Evolutionary conservation across 208 protist genomes (phyloP).

Genomic region (Crithidia sp.): DNA sequence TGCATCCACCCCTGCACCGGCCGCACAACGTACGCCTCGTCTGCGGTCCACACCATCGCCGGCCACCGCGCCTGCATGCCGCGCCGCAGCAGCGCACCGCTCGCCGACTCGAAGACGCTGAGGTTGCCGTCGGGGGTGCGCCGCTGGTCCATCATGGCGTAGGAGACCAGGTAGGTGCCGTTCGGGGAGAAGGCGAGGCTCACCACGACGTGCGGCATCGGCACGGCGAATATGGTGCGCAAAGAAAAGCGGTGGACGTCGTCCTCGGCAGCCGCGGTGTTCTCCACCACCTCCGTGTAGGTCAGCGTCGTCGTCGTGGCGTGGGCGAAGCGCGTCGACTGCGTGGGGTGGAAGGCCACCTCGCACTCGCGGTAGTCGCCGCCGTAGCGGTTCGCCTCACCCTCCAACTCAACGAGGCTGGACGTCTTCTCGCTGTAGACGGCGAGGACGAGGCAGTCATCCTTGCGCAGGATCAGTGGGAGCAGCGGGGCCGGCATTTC

Average conservation of each 20-base stretch:
- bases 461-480: conserved; percentile 80
- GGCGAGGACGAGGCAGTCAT: conserved; percentile 66
- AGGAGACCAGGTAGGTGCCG: conserved; percentile 77
- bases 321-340: conserved; percentile 70
- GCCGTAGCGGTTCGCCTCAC: conserved; percentile 38
- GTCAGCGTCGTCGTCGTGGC: conserved; percentile 74
- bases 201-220: conserved; percentile 67
- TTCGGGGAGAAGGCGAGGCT: conserved; percentile 69
- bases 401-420: conserved; percentile 52
- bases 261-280: conserved; percentile 21
- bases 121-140: conserved; percentile 82
- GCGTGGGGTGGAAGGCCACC: conserved; percentile 68
- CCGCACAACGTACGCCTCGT: conserved; percentile 70
- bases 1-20: conserved; percentile 78
- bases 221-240: conserved; percentile 59
- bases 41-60: conserved; percentile 72
- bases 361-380: conserved; percentile 89
- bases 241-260: conserved; percentile 31
- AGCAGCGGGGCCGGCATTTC: conserved; percentile 30
- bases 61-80: conserved; percentile 85
- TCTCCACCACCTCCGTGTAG: conserved; percentile 61
- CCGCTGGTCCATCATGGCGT: conserved; percentile 82
- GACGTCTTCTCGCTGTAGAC: conserved; percentile 68
- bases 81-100: conserved; percentile 57
- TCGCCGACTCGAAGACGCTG: conserved; percentile 60